Evolutionary conservation across 345 rosid genomes (phyloP), one percentile per base, ranked within the genome.

Genomic region (Euphorbia tirucalli): DNA sequence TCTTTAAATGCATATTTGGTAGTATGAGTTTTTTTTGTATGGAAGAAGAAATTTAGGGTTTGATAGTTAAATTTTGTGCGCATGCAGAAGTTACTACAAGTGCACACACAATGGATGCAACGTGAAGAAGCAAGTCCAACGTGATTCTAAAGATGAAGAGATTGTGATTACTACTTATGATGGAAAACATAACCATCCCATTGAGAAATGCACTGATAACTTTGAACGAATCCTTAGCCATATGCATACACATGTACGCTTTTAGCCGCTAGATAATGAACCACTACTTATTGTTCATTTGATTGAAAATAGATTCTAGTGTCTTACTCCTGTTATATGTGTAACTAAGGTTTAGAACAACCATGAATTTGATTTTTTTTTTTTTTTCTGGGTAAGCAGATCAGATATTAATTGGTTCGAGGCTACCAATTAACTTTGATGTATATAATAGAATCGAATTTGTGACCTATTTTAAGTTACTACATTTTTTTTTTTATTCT

Each of bases 71-170:
- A 46, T 37, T 66, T 3, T 15, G 32, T 56, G 13, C 21, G 75
- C 84, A 82, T 28, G 75, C 85, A 84, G 87, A 75, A 84, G 85
- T 70, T 82, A 85, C 66, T 82, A 85, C 75, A 82, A 70, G 74
- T 85, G 87, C 44, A 82, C 87, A 0, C 44, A 71, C 18, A 82
- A 69, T 56, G 85, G 80, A 30, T 85, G 87, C 81, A 78, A 71
- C 50, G 87, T 85, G 10, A 85, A 82, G 81, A 85, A 85, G 79
- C 87, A 85, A 80, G 78, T 85, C 35, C 87, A 85, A 46, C 82
- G 85, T 25, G 68, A 49, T 69, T 77, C 87, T 41, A 73, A 65
- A 15, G 85, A 82, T 57, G 83, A 85, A 61, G 82, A 44, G 70
- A 71, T 80, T 50, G 85, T 85, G 58, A 81, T 79, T 66, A 85